phyloP scores from a whole-genome alignment of 2,329 filamentous ascomycete species.

The Penicillium sp. region DNA sequence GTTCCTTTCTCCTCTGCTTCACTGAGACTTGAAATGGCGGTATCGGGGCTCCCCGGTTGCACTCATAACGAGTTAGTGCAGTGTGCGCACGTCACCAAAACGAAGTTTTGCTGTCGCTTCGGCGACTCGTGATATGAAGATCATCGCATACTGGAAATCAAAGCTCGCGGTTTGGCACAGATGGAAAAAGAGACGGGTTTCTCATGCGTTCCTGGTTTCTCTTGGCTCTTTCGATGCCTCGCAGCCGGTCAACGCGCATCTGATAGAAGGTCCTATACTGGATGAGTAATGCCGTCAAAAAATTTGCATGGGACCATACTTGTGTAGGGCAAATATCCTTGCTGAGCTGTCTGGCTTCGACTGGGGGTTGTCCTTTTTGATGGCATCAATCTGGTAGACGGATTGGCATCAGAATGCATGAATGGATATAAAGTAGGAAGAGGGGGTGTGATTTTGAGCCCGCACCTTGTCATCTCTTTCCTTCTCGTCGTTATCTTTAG shows the following conservation, averaged over 20 bases:
- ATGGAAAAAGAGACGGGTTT: constrained; percentile 77
- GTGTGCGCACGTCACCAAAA: too few relatives aligned
- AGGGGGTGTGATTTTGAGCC: not conserved
- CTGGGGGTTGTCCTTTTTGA: constrained; percentile 46
- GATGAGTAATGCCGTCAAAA: not conserved
- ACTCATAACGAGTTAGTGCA: not conserved
- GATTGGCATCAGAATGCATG: constrained; percentile 4
- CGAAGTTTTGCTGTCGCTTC: too few relatives aligned
- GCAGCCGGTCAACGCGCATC: constrained; percentile 74
- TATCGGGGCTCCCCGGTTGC: too few relatives aligned
- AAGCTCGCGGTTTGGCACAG: constrained; percentile 57
- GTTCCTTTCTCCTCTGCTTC: too few relatives aligned
- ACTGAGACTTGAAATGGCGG: too few relatives aligned
- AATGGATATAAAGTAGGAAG: constrained; percentile 3
- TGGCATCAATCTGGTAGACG: constrained; percentile 36
- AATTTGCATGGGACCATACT: constrained; percentile 49
- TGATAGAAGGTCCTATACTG: constrained; percentile 72
- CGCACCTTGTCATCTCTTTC: constrained; percentile 56
- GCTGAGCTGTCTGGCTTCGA: constrained; percentile 62
- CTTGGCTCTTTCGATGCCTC: constrained; percentile 74
- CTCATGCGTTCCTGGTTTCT: constrained; percentile 76
- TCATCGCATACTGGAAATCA: not conserved
- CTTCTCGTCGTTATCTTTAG: constrained; percentile 39
- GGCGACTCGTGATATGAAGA: too few relatives aligned
- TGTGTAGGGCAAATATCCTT: constrained; percentile 79